These are phyloP conservation scores for Pestalotiopsis sp. DNA, from an alignment of 2,329 filamentous ascomycete species.

Conservation along the genomic window DNA sequence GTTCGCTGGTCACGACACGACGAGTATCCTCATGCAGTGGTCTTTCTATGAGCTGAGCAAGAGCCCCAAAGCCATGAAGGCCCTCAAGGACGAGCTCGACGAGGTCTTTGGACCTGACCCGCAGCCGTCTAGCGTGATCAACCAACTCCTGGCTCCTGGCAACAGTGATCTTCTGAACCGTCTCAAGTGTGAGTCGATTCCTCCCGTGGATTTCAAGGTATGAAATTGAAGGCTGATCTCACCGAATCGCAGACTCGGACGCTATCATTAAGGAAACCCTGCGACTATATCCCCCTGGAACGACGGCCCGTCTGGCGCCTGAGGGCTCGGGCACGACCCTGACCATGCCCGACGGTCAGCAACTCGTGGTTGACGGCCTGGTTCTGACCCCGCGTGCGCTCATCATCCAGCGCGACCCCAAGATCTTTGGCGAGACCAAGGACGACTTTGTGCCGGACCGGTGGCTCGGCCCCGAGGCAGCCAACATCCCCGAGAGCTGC, in stretches of 20 bases:
- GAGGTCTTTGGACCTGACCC: slow-evolving; percentile 13
- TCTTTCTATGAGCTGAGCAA: slow-evolving; percentile 21
- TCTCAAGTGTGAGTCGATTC: slow-evolving; percentile 7
- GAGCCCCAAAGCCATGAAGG: slow-evolving; percentile 17
- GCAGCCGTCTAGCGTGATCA: slow-evolving; percentile 10
- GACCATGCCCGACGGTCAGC: slow-evolving; percentile 18
- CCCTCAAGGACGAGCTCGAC: slow-evolving; percentile 14
- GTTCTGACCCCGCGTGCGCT: slow-evolving; percentile 19
- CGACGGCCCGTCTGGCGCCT: slow-evolving; percentile 16
- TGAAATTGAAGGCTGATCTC: background rate
- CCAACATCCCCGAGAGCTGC: slow-evolving; percentile 32
- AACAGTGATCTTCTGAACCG: slow-evolving; percentile 16
- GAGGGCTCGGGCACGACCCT: slow-evolving; percentile 20
- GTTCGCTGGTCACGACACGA: slow-evolving; percentile 24
- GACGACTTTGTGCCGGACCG: slow-evolving; percentile 30
- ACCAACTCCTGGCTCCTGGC: slow-evolving; percentile 9
- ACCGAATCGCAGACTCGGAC: slow-evolving; percentile 4
- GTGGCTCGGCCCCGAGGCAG: slow-evolving; percentile 20
- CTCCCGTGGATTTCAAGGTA: too few species aligned
- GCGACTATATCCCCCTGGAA: slow-evolving; percentile 19
- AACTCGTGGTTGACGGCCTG: slow-evolving; percentile 19
- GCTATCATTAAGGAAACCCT: slow-evolving; percentile 22
- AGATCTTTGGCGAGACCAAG: slow-evolving; percentile 23
- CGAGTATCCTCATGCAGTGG: slow-evolving; percentile 19
- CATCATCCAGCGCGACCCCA: slow-evolving; percentile 25